These are phyloP conservation scores for Aquilaria sinensis DNA, from an alignment of 345 rosid genomes.

Conservation along the genomic window DNA sequence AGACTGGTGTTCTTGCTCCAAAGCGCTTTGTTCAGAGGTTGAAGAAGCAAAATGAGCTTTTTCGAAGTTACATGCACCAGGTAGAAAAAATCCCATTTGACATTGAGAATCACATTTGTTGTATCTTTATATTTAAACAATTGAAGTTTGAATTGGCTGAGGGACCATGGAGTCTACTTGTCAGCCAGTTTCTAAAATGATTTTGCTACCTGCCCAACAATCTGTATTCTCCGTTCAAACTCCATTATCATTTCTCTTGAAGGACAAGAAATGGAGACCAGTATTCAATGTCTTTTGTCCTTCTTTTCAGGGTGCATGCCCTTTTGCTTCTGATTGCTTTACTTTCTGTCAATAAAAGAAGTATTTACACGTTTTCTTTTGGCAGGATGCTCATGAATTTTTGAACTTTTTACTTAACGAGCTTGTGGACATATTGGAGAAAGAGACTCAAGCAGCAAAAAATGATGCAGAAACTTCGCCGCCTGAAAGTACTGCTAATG, in stretches of 20 bases:
- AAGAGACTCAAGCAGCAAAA: conserved; percentile 83
- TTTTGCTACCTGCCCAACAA: too few relatives aligned
- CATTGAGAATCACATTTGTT: too few relatives aligned
- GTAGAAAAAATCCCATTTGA: conserved; percentile 20
- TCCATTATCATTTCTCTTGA: too few relatives aligned
- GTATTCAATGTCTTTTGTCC: too few relatives aligned
- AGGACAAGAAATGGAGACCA: too few relatives aligned
- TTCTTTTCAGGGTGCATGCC: too few relatives aligned
- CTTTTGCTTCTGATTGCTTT: background rate
- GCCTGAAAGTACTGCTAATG: conserved; percentile 75
- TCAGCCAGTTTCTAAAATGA: too few relatives aligned
- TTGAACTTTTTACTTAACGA: conserved; percentile 95
- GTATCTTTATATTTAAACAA: too few relatives aligned
- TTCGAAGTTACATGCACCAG: conserved; percentile 99
- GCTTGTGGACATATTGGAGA: conserved; percentile 96
- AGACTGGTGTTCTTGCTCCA: conserved; percentile 98
- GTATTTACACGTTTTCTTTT: conserved; percentile 4
- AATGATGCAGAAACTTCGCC: conserved; percentile 70
- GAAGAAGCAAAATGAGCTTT: conserved; percentile 98
- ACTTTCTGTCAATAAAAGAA: background rate
- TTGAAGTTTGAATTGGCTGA: too few relatives aligned
- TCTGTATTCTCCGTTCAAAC: too few relatives aligned
- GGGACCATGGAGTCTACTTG: too few relatives aligned
- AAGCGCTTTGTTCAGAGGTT: conserved; percentile 96
- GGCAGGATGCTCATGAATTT: conserved; percentile 98